Percentiles rank a stretch among this genome's conserved stretches.
Conservation (phyloP, 163 green algal genomes). For the Scenedesmus sp. region DNA sequence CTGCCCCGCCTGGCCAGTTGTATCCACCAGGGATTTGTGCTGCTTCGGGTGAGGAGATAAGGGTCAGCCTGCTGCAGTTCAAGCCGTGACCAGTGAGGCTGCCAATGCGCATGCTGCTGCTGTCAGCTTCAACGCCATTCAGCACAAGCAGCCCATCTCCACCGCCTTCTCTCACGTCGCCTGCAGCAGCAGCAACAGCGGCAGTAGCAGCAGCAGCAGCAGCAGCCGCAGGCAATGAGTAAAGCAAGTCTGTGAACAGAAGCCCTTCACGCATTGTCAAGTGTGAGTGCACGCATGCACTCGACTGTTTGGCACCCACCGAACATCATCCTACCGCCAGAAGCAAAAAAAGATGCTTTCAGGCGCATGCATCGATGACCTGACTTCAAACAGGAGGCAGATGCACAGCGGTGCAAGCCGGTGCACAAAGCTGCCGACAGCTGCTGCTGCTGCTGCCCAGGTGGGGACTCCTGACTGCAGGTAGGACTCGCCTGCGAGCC, state of each 20-base stretch:
- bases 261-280: background rate
- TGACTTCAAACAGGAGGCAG: too few species aligned
- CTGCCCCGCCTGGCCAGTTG: slow-evolving; percentile 9
- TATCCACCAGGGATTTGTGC: slow-evolving; percentile 19
- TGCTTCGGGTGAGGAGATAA: background rate
- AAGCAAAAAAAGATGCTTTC: too few species aligned
- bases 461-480: background rate
- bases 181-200: slow-evolving; percentile 23
- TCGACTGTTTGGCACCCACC: too few species aligned
- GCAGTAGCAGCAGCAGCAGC: slow-evolving; percentile 12
- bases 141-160: slow-evolving; percentile 29
- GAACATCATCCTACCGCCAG: too few species aligned
- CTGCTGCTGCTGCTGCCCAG: background rate
- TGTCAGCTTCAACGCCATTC: background rate
- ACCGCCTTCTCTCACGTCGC: background rate
- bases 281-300: too few species aligned
- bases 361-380: too few species aligned
- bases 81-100: slow-evolving; percentile 2
- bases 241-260: too few species aligned
- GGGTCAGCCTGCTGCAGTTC: background rate
- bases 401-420: background rate
- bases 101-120: slow-evolving; percentile 8
- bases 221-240: background rate
- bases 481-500: background rate
- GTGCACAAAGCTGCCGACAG: background rate